These are phyloP conservation scores for Solanum pennellii DNA, from an alignment of 257 asterid genomes.

Conservation along the genomic window DNA sequence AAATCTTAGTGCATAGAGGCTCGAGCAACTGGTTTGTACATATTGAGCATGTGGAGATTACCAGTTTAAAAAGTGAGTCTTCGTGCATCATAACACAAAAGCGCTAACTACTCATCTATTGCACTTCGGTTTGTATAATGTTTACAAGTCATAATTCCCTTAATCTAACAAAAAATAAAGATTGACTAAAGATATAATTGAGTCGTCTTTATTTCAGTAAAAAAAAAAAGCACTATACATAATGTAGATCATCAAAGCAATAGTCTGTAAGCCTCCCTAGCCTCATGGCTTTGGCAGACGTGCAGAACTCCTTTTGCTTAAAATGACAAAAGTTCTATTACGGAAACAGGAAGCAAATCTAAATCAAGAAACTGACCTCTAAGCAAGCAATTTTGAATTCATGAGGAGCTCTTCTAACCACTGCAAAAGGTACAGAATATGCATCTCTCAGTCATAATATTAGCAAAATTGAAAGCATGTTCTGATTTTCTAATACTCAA, in stretches of 20 bases:
- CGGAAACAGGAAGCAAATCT: not conserved
- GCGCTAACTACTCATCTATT: not conserved
- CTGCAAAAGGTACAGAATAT: slow-evolving; percentile 34
- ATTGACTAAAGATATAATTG: not conserved
- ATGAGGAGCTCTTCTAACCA: slow-evolving; percentile 80
- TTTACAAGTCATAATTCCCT: not conserved
- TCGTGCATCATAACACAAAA: not conserved
- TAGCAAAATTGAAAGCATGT: not conserved
- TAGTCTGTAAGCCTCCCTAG: not conserved
- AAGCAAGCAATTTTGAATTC: slow-evolving; percentile 78
- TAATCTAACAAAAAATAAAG: not conserved
- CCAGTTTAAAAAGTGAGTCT: not conserved
- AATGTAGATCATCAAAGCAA: not conserved
- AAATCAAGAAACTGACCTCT: slow-evolving; percentile 38
- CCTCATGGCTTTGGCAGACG: not conserved
- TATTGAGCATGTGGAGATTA: not conserved
- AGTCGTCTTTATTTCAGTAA: not conserved
- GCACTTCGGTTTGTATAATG: not conserved
- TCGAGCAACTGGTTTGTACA: not conserved
- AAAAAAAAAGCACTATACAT: not conserved
- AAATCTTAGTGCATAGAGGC: not conserved
- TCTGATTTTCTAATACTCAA: not conserved
- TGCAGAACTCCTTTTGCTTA: not conserved
- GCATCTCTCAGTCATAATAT: slow-evolving; percentile 1
- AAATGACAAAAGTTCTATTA: not conserved